A percentile compares a stretch with the other conserved stretches of the same genome.
Conservation (phyloP, 1,139 yeast genomes). For the Saccharomyces hybrid region DNA sequence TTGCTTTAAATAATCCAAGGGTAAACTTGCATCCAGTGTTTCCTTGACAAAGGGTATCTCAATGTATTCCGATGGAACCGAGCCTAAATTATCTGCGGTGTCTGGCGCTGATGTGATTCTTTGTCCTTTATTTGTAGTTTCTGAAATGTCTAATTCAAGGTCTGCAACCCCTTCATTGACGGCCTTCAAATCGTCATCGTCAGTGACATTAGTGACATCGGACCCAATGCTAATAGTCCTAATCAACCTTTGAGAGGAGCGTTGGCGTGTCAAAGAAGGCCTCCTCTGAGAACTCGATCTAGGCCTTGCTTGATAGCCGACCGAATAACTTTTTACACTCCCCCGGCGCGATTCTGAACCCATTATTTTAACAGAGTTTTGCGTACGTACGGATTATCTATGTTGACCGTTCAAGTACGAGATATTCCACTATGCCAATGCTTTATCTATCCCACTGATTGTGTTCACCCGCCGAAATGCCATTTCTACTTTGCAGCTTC, state of each 20-base stretch:
- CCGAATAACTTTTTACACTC: not conserved
- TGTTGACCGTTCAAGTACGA: not conserved
- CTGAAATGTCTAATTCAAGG: constrained; percentile 8
- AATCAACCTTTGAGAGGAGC: constrained; percentile 27
- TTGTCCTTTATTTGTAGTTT: constrained; percentile 2
- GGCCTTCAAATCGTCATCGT: not conserved
- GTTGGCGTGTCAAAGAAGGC: constrained; percentile 23
- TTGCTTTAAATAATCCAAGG: constrained; percentile 74
- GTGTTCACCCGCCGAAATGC: not conserved
- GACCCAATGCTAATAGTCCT: constrained; percentile 27
- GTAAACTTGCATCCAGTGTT: constrained; percentile 61
- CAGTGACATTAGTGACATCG: not conserved
- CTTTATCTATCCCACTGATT: not conserved
- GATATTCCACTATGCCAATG: not conserved
- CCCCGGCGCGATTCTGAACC: not conserved
- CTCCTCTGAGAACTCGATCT: constrained; percentile 19
- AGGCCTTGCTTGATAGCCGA: constrained; percentile 12
- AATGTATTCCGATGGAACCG: constrained; percentile 15
- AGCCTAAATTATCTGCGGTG: constrained; percentile 1
- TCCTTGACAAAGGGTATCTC: constrained; percentile 34
- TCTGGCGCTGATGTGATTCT: not conserved
- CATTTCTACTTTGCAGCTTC: not conserved
- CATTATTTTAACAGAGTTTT: not conserved
- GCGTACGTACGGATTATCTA: not conserved
- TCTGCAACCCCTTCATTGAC: constrained; percentile 3